phyloP scores from a whole-genome alignment of 768 basidiomycete species.

The Mrakia gelida region DNA sequence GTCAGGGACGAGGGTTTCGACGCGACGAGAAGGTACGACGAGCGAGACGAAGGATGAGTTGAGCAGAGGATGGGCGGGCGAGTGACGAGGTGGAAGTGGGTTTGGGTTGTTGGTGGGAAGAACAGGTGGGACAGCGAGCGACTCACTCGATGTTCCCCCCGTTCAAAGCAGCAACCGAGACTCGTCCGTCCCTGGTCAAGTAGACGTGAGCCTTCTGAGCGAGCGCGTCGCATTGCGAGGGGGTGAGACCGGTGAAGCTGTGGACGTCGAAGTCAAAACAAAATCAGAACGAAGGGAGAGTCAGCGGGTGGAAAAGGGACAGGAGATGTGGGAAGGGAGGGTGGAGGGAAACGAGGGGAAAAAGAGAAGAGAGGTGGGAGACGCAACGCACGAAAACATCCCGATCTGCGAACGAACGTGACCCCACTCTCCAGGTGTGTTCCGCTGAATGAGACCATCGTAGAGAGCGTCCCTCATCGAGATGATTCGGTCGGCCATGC shows the following conservation, averaged over 20 bases:
- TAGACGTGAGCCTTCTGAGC: constrained; percentile 82
- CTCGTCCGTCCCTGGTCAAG: constrained; percentile 47
- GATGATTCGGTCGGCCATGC: constrained; percentile 93
- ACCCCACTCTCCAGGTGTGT: constrained; percentile 90
- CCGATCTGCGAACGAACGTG: constrained; percentile 72
- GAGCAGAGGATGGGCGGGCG: neutral
- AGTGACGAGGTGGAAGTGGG: neutral
- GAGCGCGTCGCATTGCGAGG: constrained; percentile 71
- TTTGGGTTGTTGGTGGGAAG: too few relatives aligned
- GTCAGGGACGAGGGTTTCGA: neutral
- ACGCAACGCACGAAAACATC: constrained; percentile 3
- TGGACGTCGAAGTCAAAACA: constrained; percentile 46
- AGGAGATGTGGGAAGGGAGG: neutral
- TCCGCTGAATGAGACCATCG: constrained; percentile 53
- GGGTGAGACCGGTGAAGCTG: constrained; percentile 73
- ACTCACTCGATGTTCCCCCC: constrained; percentile 64
- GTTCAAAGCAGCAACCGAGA: constrained; percentile 91
- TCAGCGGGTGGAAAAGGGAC: too few relatives aligned
- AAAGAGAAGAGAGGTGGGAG: neutral
- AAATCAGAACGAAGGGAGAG: neutral
- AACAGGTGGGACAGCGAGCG: neutral
- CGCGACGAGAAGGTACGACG: too few relatives aligned
- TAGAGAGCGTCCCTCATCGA: constrained; percentile 83
- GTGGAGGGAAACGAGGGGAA: neutral
- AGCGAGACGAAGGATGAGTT: neutral